Evolutionary conservation across 2,329 filamentous ascomycete genomes (phyloP), one percentile per base, ranked within the genome.

Genomic region (Hyphodiscus sp.): DNA sequence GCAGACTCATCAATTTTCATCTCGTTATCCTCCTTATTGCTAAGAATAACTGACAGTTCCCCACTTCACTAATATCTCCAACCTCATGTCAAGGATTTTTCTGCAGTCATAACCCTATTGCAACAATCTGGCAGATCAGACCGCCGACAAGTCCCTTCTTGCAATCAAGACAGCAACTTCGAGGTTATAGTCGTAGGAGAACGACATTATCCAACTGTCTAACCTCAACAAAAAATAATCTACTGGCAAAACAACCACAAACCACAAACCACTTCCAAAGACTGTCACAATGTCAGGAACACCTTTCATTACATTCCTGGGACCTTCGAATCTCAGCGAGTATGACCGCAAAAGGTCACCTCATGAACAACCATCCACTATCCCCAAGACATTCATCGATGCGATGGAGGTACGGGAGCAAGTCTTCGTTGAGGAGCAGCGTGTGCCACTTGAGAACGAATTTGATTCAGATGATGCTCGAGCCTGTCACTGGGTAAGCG

Each of bases 401-500:
- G 81, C 81, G 58, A 85, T 86, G 81, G 69, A 72, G 50, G 77
- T 87, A 44, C 80, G 84, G 38, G 73, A 81, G 56, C 64, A 69
- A 18, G 83, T 87, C 50, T 86, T 84, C 61, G 78, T 86, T 20
- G 41, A 71, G 8, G 83, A 86, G 63, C 83, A 86, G 63, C 62
- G 69, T 0, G 73, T 82, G 15, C 75, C 79, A 0, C 69, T 82
- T 0, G 82, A 86, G 41, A 81, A 83, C 59, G 91, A 97, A 69
- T 78, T 89, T 60, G 92, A 96, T 73, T 73, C 77, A 1, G 90
- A 96, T 67, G 92, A 97, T 68, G 61, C 78, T 1, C 80, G 88
- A 38, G 85, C 83, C 61, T 92, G 85, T 72, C 91, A 96, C 70
- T 96, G 89, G 87, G 85, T 96, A 56, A 15, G 52, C 52, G 10